A percentile compares a stretch with the other conserved stretches of the same genome.
phyloP scores from a whole-genome alignment of 768 basidiomycete genomes.

The Mycena venus region DNA sequence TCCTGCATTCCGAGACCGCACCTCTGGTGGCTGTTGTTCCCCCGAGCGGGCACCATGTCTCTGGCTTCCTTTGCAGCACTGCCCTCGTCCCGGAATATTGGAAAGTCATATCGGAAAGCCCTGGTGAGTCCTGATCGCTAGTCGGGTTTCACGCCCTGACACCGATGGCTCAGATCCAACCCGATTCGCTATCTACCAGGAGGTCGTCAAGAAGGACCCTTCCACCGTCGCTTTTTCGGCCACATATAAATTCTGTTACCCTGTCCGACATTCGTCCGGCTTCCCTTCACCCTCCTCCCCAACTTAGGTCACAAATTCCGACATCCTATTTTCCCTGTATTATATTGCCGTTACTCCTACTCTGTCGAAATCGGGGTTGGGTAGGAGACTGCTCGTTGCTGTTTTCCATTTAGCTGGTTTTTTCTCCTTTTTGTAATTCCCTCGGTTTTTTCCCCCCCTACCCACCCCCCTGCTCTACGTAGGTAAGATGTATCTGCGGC shows the following conservation, averaged over 20 bases:
- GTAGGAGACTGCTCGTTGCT: too few relatives aligned
- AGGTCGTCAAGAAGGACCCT: conserved; percentile 59
- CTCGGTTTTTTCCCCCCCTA: too few relatives aligned
- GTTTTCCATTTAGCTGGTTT: too few relatives aligned
- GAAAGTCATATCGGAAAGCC: conserved; percentile 66
- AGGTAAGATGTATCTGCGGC: too few relatives aligned
- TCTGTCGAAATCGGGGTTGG: too few relatives aligned
- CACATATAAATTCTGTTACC: conserved; percentile 68
- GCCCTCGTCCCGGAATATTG: conserved; percentile 75
- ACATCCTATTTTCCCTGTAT: too few relatives aligned
- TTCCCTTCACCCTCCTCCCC: too few relatives aligned
- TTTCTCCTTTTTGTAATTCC: too few relatives aligned
- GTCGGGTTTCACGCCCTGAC: too few relatives aligned
- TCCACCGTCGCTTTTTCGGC: conserved; percentile 65
- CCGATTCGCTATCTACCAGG: conserved; percentile 75
- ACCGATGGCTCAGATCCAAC: conserved; percentile 81
- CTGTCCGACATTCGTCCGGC: conserved; percentile 33
- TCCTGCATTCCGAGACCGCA: conserved; percentile 67
- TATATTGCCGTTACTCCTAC: too few relatives aligned
- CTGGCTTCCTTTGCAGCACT: conserved; percentile 68
- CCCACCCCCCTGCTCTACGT: too few relatives aligned
- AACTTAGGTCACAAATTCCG: too few relatives aligned
- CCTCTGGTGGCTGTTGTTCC: conserved; percentile 45
- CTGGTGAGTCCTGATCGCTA: conserved; percentile 53
- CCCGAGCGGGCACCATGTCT: conserved; percentile 40